These are phyloP conservation scores for Hippophae tibetana DNA, from an alignment of 306 rosid genomes.

Conservation along the genomic window DNA sequence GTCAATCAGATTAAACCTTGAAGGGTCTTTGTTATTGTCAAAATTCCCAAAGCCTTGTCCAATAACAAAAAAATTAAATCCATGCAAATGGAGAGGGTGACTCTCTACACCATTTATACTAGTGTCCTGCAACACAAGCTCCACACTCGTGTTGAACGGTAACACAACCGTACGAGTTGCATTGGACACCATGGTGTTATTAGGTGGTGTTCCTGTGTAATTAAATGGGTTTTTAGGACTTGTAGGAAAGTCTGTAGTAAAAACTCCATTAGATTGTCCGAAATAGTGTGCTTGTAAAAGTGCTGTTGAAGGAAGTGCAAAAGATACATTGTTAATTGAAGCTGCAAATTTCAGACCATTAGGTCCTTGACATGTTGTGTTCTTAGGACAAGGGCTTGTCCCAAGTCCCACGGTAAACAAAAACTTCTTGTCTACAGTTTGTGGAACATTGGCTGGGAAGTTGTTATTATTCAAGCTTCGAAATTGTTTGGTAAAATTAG, in stretches of 20 bases:
- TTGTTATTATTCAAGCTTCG: slow-evolving; percentile 42
- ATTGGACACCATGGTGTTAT: slow-evolving; percentile 47
- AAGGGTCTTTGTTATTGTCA: slow-evolving; percentile 50
- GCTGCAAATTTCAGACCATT: slow-evolving; percentile 62
- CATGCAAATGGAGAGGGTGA: slow-evolving; percentile 88
- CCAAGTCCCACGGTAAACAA: slow-evolving; percentile 73
- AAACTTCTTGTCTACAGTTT: slow-evolving; percentile 40
- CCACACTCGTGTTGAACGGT: slow-evolving; percentile 61
- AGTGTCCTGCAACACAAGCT: slow-evolving; percentile 67
- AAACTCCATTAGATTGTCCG: slow-evolving; percentile 38
- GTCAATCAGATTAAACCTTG: slow-evolving; percentile 55
- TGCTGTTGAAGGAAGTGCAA: slow-evolving; percentile 59
- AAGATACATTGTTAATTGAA: slow-evolving; percentile 58
- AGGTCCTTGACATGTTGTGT: slow-evolving; percentile 81
- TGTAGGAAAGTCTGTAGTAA: slow-evolving; percentile 52
- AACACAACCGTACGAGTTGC: slow-evolving; percentile 54
- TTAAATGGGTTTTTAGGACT: slow-evolving; percentile 44
- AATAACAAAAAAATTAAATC: slow-evolving; percentile 56
- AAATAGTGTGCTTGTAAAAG: slow-evolving; percentile 48
- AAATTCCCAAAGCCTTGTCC: slow-evolving; percentile 83
- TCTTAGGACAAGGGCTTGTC: slow-evolving; percentile 53
- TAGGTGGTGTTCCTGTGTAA: slow-evolving; percentile 73
- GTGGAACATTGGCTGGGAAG: slow-evolving; percentile 62
- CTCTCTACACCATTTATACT: slow-evolving; percentile 60
- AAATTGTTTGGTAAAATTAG: slow-evolving; percentile 35